Base-by-base conservation (phyloP, 345 rosid species). In the Ceriops decandra region DNA sequence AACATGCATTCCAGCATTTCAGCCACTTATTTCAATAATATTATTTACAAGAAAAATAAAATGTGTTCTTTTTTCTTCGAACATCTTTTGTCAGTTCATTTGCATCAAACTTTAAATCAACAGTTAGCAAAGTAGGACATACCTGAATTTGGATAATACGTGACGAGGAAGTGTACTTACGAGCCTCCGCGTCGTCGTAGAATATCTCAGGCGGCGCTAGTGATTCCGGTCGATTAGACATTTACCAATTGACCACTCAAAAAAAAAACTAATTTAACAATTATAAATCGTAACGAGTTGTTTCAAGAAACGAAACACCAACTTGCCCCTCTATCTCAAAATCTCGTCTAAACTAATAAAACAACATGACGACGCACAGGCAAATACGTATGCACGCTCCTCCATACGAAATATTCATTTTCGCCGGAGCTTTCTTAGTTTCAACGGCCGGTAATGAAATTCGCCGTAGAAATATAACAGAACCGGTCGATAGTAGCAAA, bases 81-180 rank as follows among this genome's bases (percentile, higher is more conserved):
- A 33, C 9, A 33, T 33, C 10, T 33, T 7, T 33, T 33, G 36
- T 33, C 36, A 7, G 36, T 9, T 7, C 36, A 33, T 33, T 33
- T 33, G 36, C 36, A 33, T 33, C 36, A 33, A 33, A 33, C 9
- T 33, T 33, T 7, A 33, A 33, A 33, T 7, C 36, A 7, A 33
- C 7, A 35, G 33, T 15, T 30, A 32, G 11, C 16, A 42, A 17
- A 0, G 28, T 36, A 28, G 5, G 54, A 52, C 17, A 36, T 53
- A 95, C 96, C 97, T 91, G 99, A 79, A 95, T 91, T 71, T 90
- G 88, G 1, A 89, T 85, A 63, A 95, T 95, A n/a, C 98, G 92
- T 26, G 98, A 89, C 16, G 99, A 95, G 32, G 88, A 91, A 20
- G 98, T 91, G 83, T 90, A 95, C 72, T 91, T 95, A 6, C 92